Evolutionary conservation across 108 stramenopile species (phyloP).

Genomic region (Nannochloropsis gaditana): DNA sequence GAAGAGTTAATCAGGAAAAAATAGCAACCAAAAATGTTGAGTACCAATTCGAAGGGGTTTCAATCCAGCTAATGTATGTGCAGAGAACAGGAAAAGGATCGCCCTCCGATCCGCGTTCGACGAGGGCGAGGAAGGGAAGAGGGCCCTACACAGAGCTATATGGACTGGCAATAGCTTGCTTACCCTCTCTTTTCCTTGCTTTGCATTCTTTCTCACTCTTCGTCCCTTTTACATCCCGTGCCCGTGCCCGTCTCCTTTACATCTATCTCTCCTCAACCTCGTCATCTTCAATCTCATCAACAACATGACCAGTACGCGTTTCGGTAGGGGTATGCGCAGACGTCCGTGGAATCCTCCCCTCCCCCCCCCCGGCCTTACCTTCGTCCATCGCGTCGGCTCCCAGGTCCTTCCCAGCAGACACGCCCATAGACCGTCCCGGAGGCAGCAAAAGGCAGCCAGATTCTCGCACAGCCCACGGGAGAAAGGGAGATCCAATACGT

Average conservation of each 20-base stretch:
- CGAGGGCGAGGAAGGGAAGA: too few relatives aligned
- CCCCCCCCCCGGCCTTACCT: not conserved
- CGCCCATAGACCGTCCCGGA: not conserved
- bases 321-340: not conserved
- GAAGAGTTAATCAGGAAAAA: not conserved
- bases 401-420: not conserved
- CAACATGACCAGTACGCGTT: not conserved
- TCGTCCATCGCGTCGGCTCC: not conserved
- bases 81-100: not conserved
- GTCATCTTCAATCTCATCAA: not conserved
- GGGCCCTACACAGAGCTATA: too few relatives aligned
- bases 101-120: not conserved
- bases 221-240: not conserved
- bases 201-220: too few relatives aligned
- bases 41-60: too few relatives aligned
- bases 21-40: not conserved
- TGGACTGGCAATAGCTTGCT: too few relatives aligned
- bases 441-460: slow-evolving; percentile 26
- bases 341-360: not conserved
- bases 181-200: too few relatives aligned
- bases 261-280: not conserved
- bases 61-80: not conserved
- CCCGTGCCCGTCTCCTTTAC: not conserved
- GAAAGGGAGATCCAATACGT: slow-evolving; percentile 32
- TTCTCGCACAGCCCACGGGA: slow-evolving; percentile 15